These are phyloP conservation scores for Litchi chinensis DNA, from an alignment of 345 rosid species.

Conservation along the genomic window DNA sequence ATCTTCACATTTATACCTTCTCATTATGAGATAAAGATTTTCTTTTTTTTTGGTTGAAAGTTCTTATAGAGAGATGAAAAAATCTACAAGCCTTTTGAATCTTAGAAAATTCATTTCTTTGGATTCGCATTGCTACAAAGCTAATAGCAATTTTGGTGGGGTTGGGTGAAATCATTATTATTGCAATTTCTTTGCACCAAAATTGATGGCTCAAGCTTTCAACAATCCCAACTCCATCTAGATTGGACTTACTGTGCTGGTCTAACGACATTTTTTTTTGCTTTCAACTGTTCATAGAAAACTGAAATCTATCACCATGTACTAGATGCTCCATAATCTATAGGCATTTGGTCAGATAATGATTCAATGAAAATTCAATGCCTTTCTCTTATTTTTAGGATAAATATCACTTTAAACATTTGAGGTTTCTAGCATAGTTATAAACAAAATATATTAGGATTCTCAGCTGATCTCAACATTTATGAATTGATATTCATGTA, in stretches of 20 bases:
- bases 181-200: background rate
- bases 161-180: background rate
- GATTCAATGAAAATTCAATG: background rate
- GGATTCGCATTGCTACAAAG: background rate
- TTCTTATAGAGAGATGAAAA: background rate
- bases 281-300: background rate
- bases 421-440: too few relatives aligned
- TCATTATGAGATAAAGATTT: background rate
- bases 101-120: background rate
- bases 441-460: too few relatives aligned
- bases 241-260: background rate
- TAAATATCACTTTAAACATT: too few relatives aligned
- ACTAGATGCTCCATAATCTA: background rate
- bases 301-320: background rate
- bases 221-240: background rate
- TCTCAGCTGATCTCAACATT: too few relatives aligned
- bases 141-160: background rate
- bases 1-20: background rate
- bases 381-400: background rate
- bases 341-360: conserved; percentile 4
- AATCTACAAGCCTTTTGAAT: background rate
- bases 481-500: too few relatives aligned
- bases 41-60: background rate
- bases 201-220: conserved; percentile 4
- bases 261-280: background rate